Evolutionary conservation across 2,329 filamentous ascomycete genomes (phyloP), one percentile per base, ranked within the genome.

Genomic region (Colletotrichum incanum): DNA sequence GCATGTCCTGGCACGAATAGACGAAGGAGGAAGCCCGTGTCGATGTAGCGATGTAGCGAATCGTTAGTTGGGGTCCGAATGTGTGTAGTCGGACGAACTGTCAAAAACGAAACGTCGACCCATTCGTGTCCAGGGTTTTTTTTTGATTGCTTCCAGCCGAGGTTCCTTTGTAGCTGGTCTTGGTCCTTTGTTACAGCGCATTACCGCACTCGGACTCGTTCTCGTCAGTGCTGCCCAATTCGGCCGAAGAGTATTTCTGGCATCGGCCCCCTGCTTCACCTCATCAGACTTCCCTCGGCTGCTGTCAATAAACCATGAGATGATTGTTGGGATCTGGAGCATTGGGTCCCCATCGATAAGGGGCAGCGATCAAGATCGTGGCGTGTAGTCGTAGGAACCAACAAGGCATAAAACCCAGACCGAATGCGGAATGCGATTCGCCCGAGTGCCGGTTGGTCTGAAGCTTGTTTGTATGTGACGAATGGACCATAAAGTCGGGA

Each of bases 181-280:
- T 34, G 52, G 28, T 23, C 43, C 34, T 58, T 55, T 65, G 34
- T 20, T 37, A 18, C 43, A n/a, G 55, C 31, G 65, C 59, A 54
- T 31, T 58, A 9, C 50, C 69, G 65, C 52, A 72, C 65, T 72
- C 69, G 65, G 65, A 72, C 69, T 72, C 69, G 65, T 72, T 72
- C 59, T 72, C 69, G 65, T 68, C 52, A 50, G 39, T 56, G 52
- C 37, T 52, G 20, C 58, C 65, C 52, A 62, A 69, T 59, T 20
- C 12, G 59, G 65, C 2, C 28, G 12, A 56, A 11, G 45, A 61
- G 49, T 41, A 5, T 61, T 62, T 49, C 56, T 58, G 26, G 54
- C 31, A 34, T 31, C 3, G 28, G 50, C 1, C 18, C 7, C 16
- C 50, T n/a, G 6, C 50, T 14, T 23, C 20, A 23, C 37, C 49